Conservation (phyloP, 1,284 basidiomycete genomes). For the Papiliotrema laurentii region DNA sequence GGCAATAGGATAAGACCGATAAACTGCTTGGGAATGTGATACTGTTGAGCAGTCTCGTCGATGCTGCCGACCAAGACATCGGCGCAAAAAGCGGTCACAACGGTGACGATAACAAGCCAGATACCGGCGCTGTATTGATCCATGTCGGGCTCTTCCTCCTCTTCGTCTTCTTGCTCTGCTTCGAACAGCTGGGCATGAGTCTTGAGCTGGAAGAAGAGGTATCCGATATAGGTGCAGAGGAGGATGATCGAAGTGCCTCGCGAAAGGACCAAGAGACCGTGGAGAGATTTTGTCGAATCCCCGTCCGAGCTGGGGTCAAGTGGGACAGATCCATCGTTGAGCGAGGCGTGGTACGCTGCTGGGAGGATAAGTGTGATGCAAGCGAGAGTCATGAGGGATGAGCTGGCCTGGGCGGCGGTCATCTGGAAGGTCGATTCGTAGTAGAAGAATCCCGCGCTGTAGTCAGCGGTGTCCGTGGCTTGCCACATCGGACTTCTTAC, state of each 20-base stretch:
- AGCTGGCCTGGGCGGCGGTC: conserved; percentile 77
- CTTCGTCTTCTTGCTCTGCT: conserved; percentile 50
- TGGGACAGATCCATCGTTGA: conserved; percentile 17
- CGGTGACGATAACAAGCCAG: conserved; percentile 59
- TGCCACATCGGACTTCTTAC: conserved; percentile 42
- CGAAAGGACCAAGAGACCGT: conserved; percentile 70
- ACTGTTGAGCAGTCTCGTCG: conserved; percentile 76
- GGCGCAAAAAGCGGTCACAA: conserved; percentile 80
- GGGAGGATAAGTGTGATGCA: conserved; percentile 88
- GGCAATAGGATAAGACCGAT: conserved; percentile 53
- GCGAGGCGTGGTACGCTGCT: conserved; percentile 63
- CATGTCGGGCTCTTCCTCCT: conserved; percentile 61
- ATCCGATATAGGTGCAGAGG: conserved; percentile 73
- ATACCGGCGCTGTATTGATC: conserved; percentile 60
- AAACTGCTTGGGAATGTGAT: conserved; percentile 67
- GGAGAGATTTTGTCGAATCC: conserved; percentile 40
- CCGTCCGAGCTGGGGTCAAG: conserved; percentile 27
- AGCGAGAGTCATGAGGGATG: conserved; percentile 75
- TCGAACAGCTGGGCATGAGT: conserved; percentile 55
- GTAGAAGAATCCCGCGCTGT: conserved; percentile 56
- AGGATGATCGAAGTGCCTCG: conserved; percentile 79
- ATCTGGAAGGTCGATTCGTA: conserved; percentile 69
- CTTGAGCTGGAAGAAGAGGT: conserved; percentile 58
- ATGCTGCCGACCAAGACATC: conserved; percentile 70
- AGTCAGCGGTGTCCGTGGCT: background rate